Evolutionary conservation across 2,329 filamentous ascomycete genomes (phyloP).

Genomic region (Monilinia vaccinii-corymbosi): DNA sequence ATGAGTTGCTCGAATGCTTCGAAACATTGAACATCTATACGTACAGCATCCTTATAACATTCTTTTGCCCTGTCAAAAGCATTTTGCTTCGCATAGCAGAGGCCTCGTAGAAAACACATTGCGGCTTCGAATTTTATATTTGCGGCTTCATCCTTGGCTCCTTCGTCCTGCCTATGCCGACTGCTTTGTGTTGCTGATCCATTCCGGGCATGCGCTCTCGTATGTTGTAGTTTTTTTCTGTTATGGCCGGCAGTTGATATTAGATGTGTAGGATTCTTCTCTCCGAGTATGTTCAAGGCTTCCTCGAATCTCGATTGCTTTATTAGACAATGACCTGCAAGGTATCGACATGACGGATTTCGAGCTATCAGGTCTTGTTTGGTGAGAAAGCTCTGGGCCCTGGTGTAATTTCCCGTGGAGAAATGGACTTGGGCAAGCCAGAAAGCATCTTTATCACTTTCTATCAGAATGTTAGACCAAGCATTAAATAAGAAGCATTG

Average conservation of each 20-base stretch:
- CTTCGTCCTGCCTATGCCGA: constrained; percentile 23
- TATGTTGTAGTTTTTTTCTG: constrained; percentile 61
- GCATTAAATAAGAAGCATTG: not conserved
- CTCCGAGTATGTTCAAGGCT: constrained; percentile 75
- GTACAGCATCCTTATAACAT: constrained; percentile 95
- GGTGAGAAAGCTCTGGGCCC: constrained; percentile 77
- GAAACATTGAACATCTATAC: constrained; percentile 96
- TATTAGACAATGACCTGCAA: constrained; percentile 88
- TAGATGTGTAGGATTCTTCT: constrained; percentile 87
- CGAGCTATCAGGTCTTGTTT: constrained; percentile 73
- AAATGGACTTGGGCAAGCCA: constrained; percentile 99
- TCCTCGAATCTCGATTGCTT: constrained; percentile 88
- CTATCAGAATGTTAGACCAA: constrained; percentile 38
- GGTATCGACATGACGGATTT: constrained; percentile 82
- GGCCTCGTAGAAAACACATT: constrained; percentile 91
- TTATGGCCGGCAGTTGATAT: constrained; percentile 55
- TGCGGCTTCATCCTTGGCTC: constrained; percentile 53
- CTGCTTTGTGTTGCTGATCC: constrained; percentile 39
- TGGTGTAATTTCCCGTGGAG: constrained; percentile 86
- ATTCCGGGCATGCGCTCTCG: constrained; percentile 43
- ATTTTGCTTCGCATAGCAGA: constrained; percentile 95
- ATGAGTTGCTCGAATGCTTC: constrained; percentile 97
- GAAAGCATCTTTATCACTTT: constrained; percentile 88
- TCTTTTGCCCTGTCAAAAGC: constrained; percentile 95
- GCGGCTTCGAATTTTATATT: constrained; percentile 85